A percentile compares a stretch with the other conserved stretches of the same genome.
Conservation (phyloP, 768 basidiomycete species). For the Tulasnella sp. region DNA sequence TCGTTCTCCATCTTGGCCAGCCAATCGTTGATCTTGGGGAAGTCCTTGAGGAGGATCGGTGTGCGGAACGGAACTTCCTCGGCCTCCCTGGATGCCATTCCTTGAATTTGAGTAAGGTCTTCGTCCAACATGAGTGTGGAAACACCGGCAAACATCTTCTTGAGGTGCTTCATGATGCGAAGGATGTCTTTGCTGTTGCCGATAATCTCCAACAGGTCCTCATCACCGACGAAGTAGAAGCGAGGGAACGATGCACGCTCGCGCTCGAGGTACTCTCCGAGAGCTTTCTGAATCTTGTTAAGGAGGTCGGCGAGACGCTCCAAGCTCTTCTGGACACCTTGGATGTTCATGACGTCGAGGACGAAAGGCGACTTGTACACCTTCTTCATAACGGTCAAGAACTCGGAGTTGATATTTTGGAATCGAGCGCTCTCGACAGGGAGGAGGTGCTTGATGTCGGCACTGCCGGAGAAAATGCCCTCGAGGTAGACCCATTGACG, state of each 20-base stretch:
- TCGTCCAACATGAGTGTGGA: slow-evolving; percentile 83
- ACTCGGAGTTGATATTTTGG: slow-evolving; percentile 97
- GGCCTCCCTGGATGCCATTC: slow-evolving; percentile 92
- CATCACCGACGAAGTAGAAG: slow-evolving; percentile 99
- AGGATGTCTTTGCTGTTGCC: slow-evolving; percentile 99
- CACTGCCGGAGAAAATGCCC: slow-evolving; percentile 98
- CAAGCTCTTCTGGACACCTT: slow-evolving; percentile 91
- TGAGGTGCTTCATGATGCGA: slow-evolving; percentile 97
- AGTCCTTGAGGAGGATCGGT: slow-evolving; percentile 83
- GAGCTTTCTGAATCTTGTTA: slow-evolving; percentile 97
- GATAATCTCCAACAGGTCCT: slow-evolving; percentile 96
- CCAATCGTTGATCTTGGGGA: slow-evolving; percentile 99
- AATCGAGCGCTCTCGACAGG: slow-evolving; percentile 97
- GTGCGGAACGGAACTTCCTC: slow-evolving; percentile 82
- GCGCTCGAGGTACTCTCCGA: slow-evolving; percentile 97
- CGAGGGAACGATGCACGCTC: slow-evolving; percentile 97
- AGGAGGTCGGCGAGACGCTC: slow-evolving; percentile 93
- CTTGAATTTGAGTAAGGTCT: slow-evolving; percentile 77
- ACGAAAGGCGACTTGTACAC: slow-evolving; percentile 99
- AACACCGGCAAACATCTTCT: slow-evolving; percentile 99
- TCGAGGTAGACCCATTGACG: slow-evolving; percentile 99
- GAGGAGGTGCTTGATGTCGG: slow-evolving; percentile 97
- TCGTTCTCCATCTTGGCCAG: slow-evolving; percentile 82
- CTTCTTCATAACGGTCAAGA: slow-evolving; percentile 98
- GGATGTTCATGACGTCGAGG: slow-evolving; percentile 93